Evolutionary conservation across 768 basidiomycete species (phyloP).

Genomic region (Boletus tomentosulus): DNA sequence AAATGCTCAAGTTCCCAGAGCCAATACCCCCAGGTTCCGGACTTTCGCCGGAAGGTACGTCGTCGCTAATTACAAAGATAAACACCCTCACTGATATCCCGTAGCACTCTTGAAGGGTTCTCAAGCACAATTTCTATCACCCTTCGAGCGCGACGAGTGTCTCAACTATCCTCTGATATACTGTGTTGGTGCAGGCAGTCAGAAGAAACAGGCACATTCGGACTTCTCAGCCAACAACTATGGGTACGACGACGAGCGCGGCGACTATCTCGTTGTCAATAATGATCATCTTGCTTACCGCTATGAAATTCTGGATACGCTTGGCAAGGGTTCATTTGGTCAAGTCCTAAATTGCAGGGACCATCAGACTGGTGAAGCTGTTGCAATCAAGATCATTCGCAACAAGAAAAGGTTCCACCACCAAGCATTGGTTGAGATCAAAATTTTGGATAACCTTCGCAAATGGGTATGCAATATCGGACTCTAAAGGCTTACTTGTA

Average conservation of each 20-base stretch:
- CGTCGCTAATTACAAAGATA: background rate
- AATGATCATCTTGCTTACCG: conserved; percentile 94
- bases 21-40: conserved; percentile 69
- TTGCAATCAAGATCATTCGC: conserved; percentile 98
- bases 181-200: conserved; percentile 72
- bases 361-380: conserved; percentile 91
- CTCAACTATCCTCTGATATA: conserved; percentile 83
- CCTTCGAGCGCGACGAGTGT: conserved; percentile 89
- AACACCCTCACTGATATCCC: conserved; percentile 7
- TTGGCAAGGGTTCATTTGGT: conserved; percentile 98
- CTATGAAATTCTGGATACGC: conserved; percentile 89
- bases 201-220: conserved; percentile 76
- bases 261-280: conserved; percentile 88
- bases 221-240: conserved; percentile 80
- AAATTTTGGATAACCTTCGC: conserved; percentile 91
- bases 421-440: conserved; percentile 98
- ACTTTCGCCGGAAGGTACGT: conserved; percentile 67
- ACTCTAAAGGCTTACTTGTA: background rate
- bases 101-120: conserved; percentile 63
- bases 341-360: conserved; percentile 96
- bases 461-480: conserved; percentile 78
- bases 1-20: conserved; percentile 88
- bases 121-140: conserved; percentile 70
- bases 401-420: conserved; percentile 99
- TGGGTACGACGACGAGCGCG: conserved; percentile 97